Evolutionary conservation across 108 stramenopile species (phyloP).

Genomic region (Skeletonema costatum): DNA sequence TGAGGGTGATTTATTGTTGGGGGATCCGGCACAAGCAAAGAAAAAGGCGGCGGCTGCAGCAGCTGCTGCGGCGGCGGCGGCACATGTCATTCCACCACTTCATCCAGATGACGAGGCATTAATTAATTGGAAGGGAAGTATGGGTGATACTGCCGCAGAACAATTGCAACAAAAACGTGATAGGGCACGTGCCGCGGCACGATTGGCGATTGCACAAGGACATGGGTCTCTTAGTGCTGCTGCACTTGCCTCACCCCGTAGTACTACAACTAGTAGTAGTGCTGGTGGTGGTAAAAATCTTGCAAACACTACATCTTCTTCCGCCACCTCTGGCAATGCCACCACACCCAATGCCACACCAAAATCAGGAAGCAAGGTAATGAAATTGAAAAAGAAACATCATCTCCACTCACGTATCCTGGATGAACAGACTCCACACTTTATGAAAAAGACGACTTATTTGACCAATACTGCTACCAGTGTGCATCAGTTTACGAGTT

Average conservation of each 20-base stretch:
- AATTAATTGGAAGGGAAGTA: slow-evolving; percentile 77
- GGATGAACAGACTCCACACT: slow-evolving; percentile 67
- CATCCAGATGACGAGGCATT: slow-evolving; percentile 77
- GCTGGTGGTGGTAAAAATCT: background rate
- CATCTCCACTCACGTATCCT: slow-evolving; percentile 77
- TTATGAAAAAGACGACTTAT: slow-evolving; percentile 92
- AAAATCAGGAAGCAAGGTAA: background rate
- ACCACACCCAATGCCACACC: background rate
- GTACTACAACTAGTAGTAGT: no score
- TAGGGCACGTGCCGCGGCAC: slow-evolving; percentile 67
- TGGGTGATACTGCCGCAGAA: slow-evolving; percentile 81
- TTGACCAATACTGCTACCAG: slow-evolving; percentile 80
- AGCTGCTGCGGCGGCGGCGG: background rate
- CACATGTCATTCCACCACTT: slow-evolving; percentile 21
- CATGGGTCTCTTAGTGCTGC: slow-evolving; percentile 22
- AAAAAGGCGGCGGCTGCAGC: background rate
- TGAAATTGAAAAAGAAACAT: slow-evolving; percentile 54
- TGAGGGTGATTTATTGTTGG: background rate
- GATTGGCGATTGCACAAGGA: slow-evolving; percentile 64
- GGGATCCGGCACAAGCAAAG: background rate
- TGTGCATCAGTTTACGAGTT: slow-evolving; percentile 85
- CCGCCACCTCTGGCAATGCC: background rate
- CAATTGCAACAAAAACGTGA: slow-evolving; percentile 62
- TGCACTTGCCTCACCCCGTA: background rate
- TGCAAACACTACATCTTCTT: background rate